phyloP scores from a whole-genome alignment of 352 stramenopile species.

The Phytopythium mirpurense region DNA sequence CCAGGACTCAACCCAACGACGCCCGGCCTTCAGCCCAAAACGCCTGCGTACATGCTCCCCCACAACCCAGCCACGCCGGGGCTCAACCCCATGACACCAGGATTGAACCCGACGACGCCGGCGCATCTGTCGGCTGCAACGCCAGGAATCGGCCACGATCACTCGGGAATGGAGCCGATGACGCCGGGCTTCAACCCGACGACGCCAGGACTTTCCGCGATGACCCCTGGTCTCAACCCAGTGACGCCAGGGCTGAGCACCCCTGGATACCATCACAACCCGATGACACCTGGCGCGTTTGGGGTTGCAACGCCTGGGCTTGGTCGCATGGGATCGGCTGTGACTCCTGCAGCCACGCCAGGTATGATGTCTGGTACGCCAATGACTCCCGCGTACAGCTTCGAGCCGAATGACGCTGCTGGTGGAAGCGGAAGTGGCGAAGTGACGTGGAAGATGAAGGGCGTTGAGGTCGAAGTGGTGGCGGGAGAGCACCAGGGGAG shows the following conservation, averaged over 20 bases:
- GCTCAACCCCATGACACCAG: constrained; percentile 75
- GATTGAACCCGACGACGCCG: constrained; percentile 69
- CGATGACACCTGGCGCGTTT: constrained; percentile 83
- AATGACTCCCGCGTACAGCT: constrained; percentile 72
- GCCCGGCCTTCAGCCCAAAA: constrained; percentile 66
- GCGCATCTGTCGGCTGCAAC: constrained; percentile 67
- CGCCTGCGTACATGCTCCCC: constrained; percentile 71
- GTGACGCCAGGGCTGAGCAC: constrained; percentile 80
- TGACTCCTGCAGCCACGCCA: constrained; percentile 62
- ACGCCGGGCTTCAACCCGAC: constrained; percentile 86
- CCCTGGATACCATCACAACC: constrained; percentile 81
- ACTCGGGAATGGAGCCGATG: constrained; percentile 81
- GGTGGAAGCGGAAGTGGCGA: constrained; percentile 42
- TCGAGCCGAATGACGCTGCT: constrained; percentile 36
- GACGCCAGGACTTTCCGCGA: constrained; percentile 68
- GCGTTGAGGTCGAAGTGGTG: constrained; percentile 78
- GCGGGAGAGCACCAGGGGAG: constrained; percentile 59
- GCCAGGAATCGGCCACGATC: constrained; percentile 59
- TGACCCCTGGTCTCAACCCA: constrained; percentile 78
- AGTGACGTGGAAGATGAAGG: constrained; percentile 87
- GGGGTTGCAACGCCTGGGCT: constrained; percentile 64
- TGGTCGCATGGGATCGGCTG: constrained; percentile 61
- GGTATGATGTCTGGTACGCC: constrained; percentile 70
- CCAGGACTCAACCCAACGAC: constrained; percentile 81
- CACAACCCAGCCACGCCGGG: constrained; percentile 78